Evolutionary conservation across 768 basidiomycete genomes (phyloP).

Genomic region (Tulasnella sp.): DNA sequence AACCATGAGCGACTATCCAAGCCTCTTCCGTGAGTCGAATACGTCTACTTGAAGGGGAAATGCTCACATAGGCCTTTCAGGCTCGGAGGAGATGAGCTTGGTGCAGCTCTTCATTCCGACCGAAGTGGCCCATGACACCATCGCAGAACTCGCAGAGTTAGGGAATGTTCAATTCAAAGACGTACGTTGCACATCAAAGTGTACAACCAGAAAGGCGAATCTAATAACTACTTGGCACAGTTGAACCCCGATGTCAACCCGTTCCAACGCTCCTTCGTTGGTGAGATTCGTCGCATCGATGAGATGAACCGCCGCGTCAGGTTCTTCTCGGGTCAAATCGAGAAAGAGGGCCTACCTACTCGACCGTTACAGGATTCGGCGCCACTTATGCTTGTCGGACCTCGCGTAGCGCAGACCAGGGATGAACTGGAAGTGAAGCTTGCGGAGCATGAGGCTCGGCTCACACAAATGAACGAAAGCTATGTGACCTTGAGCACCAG

Average conservation of each 20-base stretch:
- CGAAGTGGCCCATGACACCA: conserved; percentile 95
- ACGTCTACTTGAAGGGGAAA: background rate
- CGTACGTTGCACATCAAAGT: conserved; percentile 50
- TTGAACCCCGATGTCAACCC: conserved; percentile 91
- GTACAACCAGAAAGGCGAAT: too few relatives aligned
- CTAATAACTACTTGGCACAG: too few relatives aligned
- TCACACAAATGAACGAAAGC: conserved; percentile 84
- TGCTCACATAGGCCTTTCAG: conserved; percentile 31
- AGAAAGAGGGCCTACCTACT: conserved; percentile 68
- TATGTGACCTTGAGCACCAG: conserved; percentile 83
- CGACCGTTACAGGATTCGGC: conserved; percentile 80
- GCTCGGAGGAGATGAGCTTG: conserved; percentile 96
- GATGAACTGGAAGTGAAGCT: conserved; percentile 88
- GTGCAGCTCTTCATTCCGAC: conserved; percentile 94
- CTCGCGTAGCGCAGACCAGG: conserved; percentile 82
- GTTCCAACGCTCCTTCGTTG: conserved; percentile 96
- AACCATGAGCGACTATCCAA: conserved; percentile 20
- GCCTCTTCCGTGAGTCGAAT: conserved; percentile 19
- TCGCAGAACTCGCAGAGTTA: conserved; percentile 88
- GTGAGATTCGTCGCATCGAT: conserved; percentile 87
- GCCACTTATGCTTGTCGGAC: conserved; percentile 79
- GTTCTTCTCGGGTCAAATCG: conserved; percentile 78
- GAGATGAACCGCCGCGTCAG: conserved; percentile 93
- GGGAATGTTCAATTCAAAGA: conserved; percentile 97
- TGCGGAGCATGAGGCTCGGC: conserved; percentile 71